Conservation (phyloP, 2,329 filamentous ascomycete species). For the Dactylellina cionopaga region DNA sequence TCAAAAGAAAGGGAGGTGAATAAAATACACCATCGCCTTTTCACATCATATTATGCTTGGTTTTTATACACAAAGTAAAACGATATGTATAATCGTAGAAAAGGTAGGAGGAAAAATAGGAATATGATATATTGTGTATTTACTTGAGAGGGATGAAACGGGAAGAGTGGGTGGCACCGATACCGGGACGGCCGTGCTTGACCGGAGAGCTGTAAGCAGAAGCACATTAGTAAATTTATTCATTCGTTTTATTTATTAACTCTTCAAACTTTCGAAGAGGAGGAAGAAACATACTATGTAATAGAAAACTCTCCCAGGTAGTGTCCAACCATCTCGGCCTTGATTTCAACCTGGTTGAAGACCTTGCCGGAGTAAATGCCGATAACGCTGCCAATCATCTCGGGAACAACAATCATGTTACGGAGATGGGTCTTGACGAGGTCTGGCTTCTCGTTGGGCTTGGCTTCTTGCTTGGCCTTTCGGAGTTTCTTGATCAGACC, state of each 20-base stretch:
- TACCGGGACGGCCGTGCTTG: constrained; percentile 99
- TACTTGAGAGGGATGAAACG: constrained; percentile 99
- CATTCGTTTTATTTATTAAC: neutral
- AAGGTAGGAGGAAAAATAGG: neutral
- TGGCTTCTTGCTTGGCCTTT: constrained; percentile 98
- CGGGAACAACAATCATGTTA: constrained; percentile 99
- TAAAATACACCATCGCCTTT: neutral
- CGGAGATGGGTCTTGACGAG: constrained; percentile 99
- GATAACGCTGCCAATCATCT: constrained; percentile 99
- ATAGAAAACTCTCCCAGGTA: constrained; percentile 99
- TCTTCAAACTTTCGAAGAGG: neutral
- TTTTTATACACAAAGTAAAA: neutral
- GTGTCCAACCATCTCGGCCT: constrained; percentile 99
- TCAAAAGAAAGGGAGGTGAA: neutral
- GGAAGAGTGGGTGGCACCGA: constrained; percentile 99
- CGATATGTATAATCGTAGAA: neutral
- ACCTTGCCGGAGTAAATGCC: constrained; percentile 99
- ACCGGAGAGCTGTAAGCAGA: constrained; percentile 82
- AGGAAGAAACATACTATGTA: constrained; percentile 82
- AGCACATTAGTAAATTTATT: neutral
- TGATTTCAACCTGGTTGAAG: constrained; percentile 99
- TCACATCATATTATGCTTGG: constrained; percentile 40
- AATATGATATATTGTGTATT: constrained; percentile 60
- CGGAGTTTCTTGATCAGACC: constrained; percentile 99
- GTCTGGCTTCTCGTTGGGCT: constrained; percentile 99